A percentile compares a stretch with the other conserved stretches of the same genome.
These are phyloP conservation scores for Brassica carinata DNA, from an alignment of 345 rosid genomes.

Conservation along the genomic window DNA sequence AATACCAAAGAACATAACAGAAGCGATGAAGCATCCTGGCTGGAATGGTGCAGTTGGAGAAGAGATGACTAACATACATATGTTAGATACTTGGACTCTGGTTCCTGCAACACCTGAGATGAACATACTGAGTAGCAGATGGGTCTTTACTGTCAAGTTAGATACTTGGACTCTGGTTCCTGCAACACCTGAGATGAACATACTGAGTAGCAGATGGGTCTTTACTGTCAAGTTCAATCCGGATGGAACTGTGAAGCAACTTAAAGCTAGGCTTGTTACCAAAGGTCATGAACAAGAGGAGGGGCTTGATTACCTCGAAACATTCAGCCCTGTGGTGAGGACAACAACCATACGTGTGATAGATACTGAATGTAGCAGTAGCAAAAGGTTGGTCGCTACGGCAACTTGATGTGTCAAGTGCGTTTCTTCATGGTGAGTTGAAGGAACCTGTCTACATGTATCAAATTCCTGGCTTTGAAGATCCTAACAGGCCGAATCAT, in stretches of 20 bases:
- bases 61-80: not conserved
- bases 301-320: not conserved
- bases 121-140: no score
- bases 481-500: not conserved
- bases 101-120: no score
- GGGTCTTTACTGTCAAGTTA: no score
- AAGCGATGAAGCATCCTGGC: not conserved
- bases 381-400: not conserved
- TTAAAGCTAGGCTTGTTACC: not conserved
- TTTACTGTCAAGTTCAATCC: not conserved
- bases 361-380: not conserved
- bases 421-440: not conserved
- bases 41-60: not conserved
- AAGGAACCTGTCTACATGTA: not conserved
- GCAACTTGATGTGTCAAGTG: not conserved
- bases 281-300: not conserved
- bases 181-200: not conserved
- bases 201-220: not conserved
- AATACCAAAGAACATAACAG: not conserved
- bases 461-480: not conserved
- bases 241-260: not conserved
- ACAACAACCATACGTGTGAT: not conserved
- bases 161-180: not conserved
- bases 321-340: not conserved
- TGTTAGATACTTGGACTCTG: no score